Evolutionary conservation across 2,329 filamentous ascomycete species (phyloP).

Genomic region (Xylariomycetidae sp.): DNA sequence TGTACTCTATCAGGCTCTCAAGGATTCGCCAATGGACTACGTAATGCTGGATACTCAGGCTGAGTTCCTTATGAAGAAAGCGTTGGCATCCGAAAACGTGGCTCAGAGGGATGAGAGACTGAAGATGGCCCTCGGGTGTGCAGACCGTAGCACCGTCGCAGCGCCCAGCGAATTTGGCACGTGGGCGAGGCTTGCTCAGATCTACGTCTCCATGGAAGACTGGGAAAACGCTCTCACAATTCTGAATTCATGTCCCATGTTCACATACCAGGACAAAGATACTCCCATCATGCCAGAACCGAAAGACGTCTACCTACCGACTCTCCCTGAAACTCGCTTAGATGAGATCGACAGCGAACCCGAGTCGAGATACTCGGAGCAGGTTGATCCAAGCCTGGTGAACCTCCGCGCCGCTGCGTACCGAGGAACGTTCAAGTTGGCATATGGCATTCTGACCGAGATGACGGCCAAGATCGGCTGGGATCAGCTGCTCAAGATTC

Average conservation of each 20-base stretch:
- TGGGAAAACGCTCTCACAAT: conserved; percentile 96
- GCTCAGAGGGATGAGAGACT: conserved; percentile 62
- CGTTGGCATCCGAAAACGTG: conserved; percentile 47
- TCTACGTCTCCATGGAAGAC: conserved; percentile 90
- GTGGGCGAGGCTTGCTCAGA: conserved; percentile 88
- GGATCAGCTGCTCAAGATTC: conserved; percentile 91
- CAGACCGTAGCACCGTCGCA: conserved; percentile 89
- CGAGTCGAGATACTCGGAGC: conserved; percentile 73
- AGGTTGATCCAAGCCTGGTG: conserved; percentile 80
- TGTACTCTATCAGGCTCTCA: conserved; percentile 79
- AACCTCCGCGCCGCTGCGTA: conserved; percentile 85
- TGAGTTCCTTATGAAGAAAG: conserved; percentile 85
- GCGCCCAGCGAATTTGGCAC: conserved; percentile 96
- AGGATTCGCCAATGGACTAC: conserved; percentile 96
- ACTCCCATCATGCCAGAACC: conserved; percentile 92
- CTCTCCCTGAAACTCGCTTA: conserved; percentile 80
- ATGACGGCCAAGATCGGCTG: conserved; percentile 96
- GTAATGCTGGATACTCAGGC: conserved; percentile 93
- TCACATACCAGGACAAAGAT: conserved; percentile 98
- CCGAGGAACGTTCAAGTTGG: conserved; percentile 92
- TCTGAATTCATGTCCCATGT: conserved; percentile 98
- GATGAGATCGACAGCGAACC: conserved; percentile 96
- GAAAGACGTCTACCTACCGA: conserved; percentile 79
- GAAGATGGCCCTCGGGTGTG: conserved; percentile 84
- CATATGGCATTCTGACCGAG: conserved; percentile 89